Evolutionary conservation across 805 yeast genomes (phyloP).

Genomic region (Ogataea pini): DNA sequence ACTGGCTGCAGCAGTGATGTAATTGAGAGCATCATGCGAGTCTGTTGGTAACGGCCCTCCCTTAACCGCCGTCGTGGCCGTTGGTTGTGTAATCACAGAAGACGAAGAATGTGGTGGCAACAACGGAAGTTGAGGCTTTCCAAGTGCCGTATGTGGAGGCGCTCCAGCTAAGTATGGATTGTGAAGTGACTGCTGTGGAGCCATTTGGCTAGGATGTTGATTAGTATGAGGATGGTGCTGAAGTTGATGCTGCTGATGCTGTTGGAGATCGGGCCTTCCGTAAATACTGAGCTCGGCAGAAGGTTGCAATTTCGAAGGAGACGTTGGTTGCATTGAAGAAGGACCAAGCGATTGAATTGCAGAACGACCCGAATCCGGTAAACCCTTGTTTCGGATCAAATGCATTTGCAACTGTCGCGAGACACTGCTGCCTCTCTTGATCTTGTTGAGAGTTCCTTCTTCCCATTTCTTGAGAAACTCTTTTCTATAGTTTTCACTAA

Average conservation of each 20-base stretch:
- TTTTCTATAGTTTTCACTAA: conserved; percentile 76
- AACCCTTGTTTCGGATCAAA: conserved; percentile 55
- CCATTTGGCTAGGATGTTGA: not conserved
- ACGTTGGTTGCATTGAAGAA: conserved; percentile 4
- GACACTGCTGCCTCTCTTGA: conserved; percentile 78
- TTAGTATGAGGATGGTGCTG: not conserved
- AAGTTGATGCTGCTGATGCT: conserved; percentile 2
- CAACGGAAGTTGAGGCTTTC: not conserved
- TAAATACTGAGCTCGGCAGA: conserved; percentile 14
- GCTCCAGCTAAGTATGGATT: conserved; percentile 6
- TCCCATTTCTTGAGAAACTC: conserved; percentile 83
- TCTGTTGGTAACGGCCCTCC: conserved; percentile 12
- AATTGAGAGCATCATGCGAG: conserved; percentile 32
- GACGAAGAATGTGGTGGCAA: conserved; percentile 8
- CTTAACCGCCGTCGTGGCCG: conserved; percentile 8
- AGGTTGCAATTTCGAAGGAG: conserved; percentile 5
- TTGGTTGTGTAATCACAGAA: conserved; percentile 3
- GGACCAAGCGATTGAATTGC: conserved; percentile 17
- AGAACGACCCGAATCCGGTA: conserved; percentile 47
- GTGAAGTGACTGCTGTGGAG: not conserved
- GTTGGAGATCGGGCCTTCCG: conserved; percentile 12
- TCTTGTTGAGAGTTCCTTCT: conserved; percentile 71
- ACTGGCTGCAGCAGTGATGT: conserved; percentile 31
- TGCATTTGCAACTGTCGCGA: conserved; percentile 79
- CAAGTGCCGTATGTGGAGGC: not conserved